Base-by-base conservation (phyloP, 1,284 basidiomycete genomes). In the Quambalaria eucalypti region DNA sequence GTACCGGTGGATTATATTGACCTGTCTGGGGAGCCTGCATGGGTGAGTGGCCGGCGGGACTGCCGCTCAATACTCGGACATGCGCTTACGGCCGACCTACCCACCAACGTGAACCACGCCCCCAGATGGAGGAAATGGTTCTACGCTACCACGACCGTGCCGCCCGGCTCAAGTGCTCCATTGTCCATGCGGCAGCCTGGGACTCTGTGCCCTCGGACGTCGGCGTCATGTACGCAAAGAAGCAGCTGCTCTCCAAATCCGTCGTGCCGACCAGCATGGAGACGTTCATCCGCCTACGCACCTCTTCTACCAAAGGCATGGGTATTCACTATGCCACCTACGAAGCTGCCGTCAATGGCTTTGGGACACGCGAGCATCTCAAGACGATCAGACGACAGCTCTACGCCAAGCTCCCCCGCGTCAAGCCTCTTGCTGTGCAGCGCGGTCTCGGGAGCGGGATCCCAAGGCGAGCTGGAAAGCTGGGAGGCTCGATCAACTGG, bases 331-430 rank as follows among this genome's bases (percentile, higher is more conserved):
- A 29, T 36, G 56, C 56, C 12, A 61, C 60, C 7, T 61, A 61
- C 38, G 60, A 59, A 19, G 52, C 52, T 28, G 60, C 56, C 16
- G 44, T 61, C 40, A 50, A 58, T 42, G 60, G 60, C 28, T 59
- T 61, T 31, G 38, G 57, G 12, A 51, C 56, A 12, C 52, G 57
- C 12, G 28, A 56, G 12, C 23, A 48, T 31, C 56, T 61, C 19
- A 49, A 26, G 8, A 19, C 28, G 14, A 52, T 47, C n/a, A 39
- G 56, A 16, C 54, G 55, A 26, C 16, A 25, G 1, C 47, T 58
- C 14, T 39, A 38, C 48, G 26, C 26, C 14, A 31, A 50, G 39
- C 40, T 59, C 1, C 54, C 56, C 3, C 39, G 36, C n/a, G 30
- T 48, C 16, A 59, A 44, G 40, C 60, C 60, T 9, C 26, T 19